Base-by-base conservation (phyloP, 768 basidiomycete species). In the Boletus eberwhitei region DNA sequence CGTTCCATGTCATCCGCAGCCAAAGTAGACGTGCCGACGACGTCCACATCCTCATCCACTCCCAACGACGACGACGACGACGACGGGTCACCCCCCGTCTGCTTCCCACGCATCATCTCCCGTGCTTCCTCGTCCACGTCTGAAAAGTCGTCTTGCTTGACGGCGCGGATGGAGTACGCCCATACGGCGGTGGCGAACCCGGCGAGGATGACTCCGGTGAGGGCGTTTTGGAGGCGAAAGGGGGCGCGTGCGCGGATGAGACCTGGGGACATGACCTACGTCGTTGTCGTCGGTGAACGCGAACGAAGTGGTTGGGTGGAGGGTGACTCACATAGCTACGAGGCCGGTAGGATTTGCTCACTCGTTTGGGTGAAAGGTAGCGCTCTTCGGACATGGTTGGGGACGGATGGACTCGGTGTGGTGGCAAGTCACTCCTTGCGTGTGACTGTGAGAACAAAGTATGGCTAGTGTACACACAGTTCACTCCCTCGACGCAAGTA, bases 101-200 rank as follows among this genome's bases (percentile, higher is more conserved):
- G 12, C 12, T 26, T 37, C 17, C 48, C 68, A 57, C 8, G 69
- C 32, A 75, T 79, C 62, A 87, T 76, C 39, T 80, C 80, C 57
- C 74, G 74, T 29, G 85, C 90, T 65, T 90, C 88, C 58, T 89
- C 87, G 63, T 91, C 90, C 39, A 91, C 78, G 67, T 93, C 91
- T 60, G 88, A 85, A 67, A 96, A 97, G 38, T 88, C 85, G 67
- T 97, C 94, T 66, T 98, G 94, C 66, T 88, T 93, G 52, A 98
- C 94, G 29, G 93, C 94, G 31, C 84, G 82, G 65, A 98, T 96
- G 17, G 93, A 94, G 73, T 98, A 98, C 5, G 85, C 78, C 83
- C 92, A 98, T 9, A 97, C 85, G 26, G 86, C 88, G 14, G 83
- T 80, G 29, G 83, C 86, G 67, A 97, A 95, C 0, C 80, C 79